These are phyloP conservation scores for Cyamopsis tetragonoloba DNA, from an alignment of 306 rosid genomes.

Conservation along the genomic window DNA sequence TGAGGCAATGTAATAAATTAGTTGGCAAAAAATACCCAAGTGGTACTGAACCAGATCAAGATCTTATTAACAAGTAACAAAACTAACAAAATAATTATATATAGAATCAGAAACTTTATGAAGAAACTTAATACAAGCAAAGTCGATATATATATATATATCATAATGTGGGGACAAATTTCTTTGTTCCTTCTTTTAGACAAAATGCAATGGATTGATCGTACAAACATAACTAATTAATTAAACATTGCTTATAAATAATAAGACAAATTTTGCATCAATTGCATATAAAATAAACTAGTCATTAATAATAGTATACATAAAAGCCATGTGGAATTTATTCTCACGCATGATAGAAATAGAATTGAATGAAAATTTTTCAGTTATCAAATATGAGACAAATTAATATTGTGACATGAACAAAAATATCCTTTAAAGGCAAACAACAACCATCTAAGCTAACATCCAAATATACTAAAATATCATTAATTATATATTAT, in stretches of 20 bases:
- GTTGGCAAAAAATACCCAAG: conserved; percentile 26
- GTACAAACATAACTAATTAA: background rate
- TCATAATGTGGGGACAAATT: conserved; percentile 15
- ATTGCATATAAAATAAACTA: background rate
- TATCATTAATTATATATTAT: no score
- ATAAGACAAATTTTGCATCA: background rate
- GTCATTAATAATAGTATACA: background rate
- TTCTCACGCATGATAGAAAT: conserved; percentile 12
- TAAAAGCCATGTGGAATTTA: background rate
- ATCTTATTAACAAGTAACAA: conserved; percentile 5
- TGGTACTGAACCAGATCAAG: background rate
- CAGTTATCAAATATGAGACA: conserved; percentile 15
- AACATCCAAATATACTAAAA: background rate
- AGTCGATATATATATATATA: no score
- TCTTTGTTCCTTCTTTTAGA: background rate
- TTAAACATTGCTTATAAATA: background rate
- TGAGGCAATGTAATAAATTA: conserved; percentile 30
- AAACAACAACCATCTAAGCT: background rate
- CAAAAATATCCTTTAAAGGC: conserved; percentile 7
- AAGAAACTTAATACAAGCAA: conserved; percentile 1
- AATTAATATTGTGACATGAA: background rate
- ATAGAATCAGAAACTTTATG: conserved; percentile 6
- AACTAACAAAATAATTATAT: conserved; percentile 15
- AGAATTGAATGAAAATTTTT: background rate
- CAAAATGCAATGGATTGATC: background rate